A percentile compares a stretch with the other conserved stretches of the same genome.
Evolutionary conservation across 495 filamentous ascomycete genomes (phyloP).

Genomic region (Immersiella caudata): DNA sequence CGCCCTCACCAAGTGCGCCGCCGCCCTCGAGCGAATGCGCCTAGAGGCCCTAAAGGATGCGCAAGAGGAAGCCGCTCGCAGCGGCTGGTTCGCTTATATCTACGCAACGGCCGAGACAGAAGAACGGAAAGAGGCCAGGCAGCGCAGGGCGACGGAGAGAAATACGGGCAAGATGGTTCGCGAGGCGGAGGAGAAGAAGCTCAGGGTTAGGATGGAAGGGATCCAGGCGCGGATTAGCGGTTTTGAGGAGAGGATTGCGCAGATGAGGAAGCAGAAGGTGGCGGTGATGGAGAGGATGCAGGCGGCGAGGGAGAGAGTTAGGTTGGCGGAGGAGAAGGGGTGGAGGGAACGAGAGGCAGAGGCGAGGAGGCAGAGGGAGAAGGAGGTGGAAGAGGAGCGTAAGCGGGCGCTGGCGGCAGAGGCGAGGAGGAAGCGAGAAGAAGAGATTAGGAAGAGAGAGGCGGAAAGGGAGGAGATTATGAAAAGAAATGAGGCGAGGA

Average conservation of each 20-base stretch:
- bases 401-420: background rate
- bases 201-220: background rate
- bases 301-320: background rate
- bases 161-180: background rate
- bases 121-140: background rate
- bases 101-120: background rate
- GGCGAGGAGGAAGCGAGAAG: background rate
- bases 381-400: background rate
- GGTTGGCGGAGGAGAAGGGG: background rate
- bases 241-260: background rate
- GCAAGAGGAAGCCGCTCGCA: background rate
- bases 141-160: background rate
- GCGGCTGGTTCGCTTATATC: background rate
- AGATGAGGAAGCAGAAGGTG: background rate
- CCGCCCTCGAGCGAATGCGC: background rate
- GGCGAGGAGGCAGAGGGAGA: background rate
- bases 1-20: background rate
- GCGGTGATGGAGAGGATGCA: background rate
- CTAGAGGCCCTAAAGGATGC: background rate
- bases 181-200: constrained; percentile 5
- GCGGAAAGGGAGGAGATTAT: no score
- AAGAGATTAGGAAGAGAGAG: background rate
- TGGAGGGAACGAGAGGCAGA: background rate
- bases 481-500: background rate
- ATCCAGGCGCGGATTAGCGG: background rate